Conservation (phyloP, 805 yeast species). For the Metschnikowia lochheadii region DNA sequence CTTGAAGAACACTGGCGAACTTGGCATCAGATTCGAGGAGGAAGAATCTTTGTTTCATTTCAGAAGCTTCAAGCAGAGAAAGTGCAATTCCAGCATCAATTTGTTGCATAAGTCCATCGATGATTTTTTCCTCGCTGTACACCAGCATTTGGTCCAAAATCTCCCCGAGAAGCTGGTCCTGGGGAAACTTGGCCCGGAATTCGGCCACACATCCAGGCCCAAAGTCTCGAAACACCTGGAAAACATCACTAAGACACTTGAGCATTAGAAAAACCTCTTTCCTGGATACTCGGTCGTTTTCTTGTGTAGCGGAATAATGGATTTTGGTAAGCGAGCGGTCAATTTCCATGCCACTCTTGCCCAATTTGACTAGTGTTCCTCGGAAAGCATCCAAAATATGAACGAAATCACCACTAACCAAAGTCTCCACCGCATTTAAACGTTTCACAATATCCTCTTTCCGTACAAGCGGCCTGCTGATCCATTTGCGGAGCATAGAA, state of each 20-base stretch:
- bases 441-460: slow-evolving; percentile 55
- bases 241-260: slow-evolving; percentile 38
- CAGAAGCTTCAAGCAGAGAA: slow-evolving; percentile 42
- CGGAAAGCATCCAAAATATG: slow-evolving; percentile 34
- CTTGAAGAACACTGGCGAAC: slow-evolving; percentile 37
- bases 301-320: slow-evolving; percentile 46
- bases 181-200: slow-evolving; percentile 20
- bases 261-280: slow-evolving; percentile 57
- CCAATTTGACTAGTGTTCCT: slow-evolving; percentile 22
- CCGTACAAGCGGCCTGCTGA: slow-evolving; percentile 63
- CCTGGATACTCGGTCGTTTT: slow-evolving; percentile 42
- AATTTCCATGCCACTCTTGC: slow-evolving; percentile 47
- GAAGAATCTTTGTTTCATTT: slow-evolving; percentile 44
- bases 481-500: slow-evolving; percentile 66
- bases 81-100: slow-evolving; percentile 52
- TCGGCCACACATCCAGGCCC: slow-evolving; percentile 11
- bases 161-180: slow-evolving; percentile 30
- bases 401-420: slow-evolving; percentile 22
- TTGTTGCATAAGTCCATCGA: slow-evolving; percentile 41
- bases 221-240: slow-evolving; percentile 18
- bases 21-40: slow-evolving; percentile 25
- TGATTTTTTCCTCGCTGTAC: slow-evolving; percentile 25
- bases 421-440: slow-evolving; percentile 47
- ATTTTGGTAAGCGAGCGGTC: slow-evolving; percentile 54
- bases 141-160: slow-evolving; percentile 38